A percentile compares a stretch with the other conserved stretches of the same genome.
Evolutionary conservation across 495 filamentous ascomycete genomes (phyloP).

Genomic region (Pseudomonodictys pantanalensis): DNA sequence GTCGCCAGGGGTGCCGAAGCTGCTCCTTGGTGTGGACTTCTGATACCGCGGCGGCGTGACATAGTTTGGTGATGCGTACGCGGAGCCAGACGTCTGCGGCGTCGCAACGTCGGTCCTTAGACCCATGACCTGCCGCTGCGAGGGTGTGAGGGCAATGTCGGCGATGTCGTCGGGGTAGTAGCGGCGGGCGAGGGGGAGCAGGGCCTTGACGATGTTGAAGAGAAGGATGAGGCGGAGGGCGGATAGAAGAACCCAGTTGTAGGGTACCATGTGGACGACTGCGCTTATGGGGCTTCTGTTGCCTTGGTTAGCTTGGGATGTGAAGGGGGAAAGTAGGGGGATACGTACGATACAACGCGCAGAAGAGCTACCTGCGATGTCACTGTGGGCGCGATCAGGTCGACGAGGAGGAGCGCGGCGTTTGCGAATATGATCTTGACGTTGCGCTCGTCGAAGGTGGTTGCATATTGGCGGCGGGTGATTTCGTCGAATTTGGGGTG

Average conservation of each 20-base stretch:
- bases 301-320: not conserved
- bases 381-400: slow-evolving; percentile 5
- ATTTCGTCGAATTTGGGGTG: slow-evolving; percentile 35
- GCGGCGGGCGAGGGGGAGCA: slow-evolving; percentile 64
- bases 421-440: slow-evolving; percentile 20
- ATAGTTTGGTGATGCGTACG: slow-evolving; percentile 50
- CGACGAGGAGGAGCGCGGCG: slow-evolving; percentile 11
- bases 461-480: slow-evolving; percentile 31
- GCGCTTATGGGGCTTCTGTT: slow-evolving; percentile 14
- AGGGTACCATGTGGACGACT: slow-evolving; percentile 2
- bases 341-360: slow-evolving; percentile 5
- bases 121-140: slow-evolving; percentile 80
- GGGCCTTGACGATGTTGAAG: slow-evolving; percentile 62
- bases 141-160: slow-evolving; percentile 88
- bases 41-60: slow-evolving; percentile 86
- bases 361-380: not conserved
- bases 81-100: slow-evolving; percentile 57
- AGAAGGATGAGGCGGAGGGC: slow-evolving; percentile 57
- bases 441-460: slow-evolving; percentile 32
- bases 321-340: slow-evolving; percentile 20
- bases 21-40: slow-evolving; percentile 58
- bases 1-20: slow-evolving; percentile 39
- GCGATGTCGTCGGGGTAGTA: slow-evolving; percentile 64
- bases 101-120: slow-evolving; percentile 74
- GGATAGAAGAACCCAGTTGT: not conserved